Percentiles rank a stretch among this genome's conserved stretches.
phyloP scores from a whole-genome alignment of 75 land plant genomes.

The Cryptomeria japonica region DNA sequence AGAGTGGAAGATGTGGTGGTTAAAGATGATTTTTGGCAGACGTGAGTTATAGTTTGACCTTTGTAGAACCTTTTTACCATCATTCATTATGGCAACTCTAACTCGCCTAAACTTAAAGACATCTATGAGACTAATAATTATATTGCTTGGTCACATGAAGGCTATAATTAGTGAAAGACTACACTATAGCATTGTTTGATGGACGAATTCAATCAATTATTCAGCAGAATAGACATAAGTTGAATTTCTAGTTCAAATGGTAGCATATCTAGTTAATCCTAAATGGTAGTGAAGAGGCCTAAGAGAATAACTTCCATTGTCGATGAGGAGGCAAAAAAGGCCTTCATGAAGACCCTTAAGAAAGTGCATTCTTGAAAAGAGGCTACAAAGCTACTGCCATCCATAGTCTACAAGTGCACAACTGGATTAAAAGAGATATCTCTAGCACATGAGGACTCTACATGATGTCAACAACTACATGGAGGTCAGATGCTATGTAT shows the following conservation, averaged over 20 bases:
- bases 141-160: not conserved
- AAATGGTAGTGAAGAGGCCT: not conserved
- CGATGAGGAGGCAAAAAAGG: too few species aligned
- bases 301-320: not conserved
- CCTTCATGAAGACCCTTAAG: not conserved
- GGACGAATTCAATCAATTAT: not conserved
- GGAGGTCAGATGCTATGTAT: not conserved
- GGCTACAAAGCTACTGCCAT: not conserved
- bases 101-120: not conserved
- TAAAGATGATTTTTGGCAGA: not conserved
- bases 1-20: not conserved
- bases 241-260: not conserved
- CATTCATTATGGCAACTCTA: not conserved
- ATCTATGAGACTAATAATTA: not conserved
- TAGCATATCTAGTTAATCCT: not conserved
- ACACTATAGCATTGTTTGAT: not conserved
- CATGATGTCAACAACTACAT: not conserved
- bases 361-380: not conserved
- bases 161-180: not conserved
- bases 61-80: not conserved
- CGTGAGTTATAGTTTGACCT: not conserved
- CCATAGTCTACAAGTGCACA: not conserved
- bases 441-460: not conserved
- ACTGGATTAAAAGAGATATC: not conserved
- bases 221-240: not conserved